Conservation (phyloP, 2,329 filamentous ascomycete species). For the Plectosphaerella sp. region DNA sequence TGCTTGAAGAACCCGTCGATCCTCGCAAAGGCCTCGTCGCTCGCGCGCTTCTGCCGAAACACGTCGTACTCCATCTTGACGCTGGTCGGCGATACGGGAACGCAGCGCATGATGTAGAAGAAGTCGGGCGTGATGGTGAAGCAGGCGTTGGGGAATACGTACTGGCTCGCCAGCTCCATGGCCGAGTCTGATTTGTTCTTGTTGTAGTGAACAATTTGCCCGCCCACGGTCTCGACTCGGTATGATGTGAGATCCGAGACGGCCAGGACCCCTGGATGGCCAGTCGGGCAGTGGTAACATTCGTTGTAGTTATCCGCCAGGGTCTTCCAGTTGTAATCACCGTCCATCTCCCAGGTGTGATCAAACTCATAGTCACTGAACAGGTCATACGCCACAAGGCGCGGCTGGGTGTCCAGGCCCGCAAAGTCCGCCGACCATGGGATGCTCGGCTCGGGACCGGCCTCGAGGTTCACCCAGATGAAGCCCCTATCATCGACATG, state of each 20-base stretch:
- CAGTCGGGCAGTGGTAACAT: conserved; percentile 59
- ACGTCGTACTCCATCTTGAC: conserved; percentile 46
- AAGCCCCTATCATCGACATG: conserved; percentile 50
- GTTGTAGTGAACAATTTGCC: conserved; percentile 45
- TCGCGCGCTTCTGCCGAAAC: conserved; percentile 41
- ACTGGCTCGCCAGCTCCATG: conserved; percentile 29
- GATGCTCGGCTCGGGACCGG: conserved; percentile 34
- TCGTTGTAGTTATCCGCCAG: conserved; percentile 62
- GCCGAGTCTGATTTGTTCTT: conserved; percentile 41
- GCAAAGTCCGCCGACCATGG: conserved; percentile 49
- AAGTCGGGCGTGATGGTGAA: conserved; percentile 37
- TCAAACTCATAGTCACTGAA: conserved; percentile 53
- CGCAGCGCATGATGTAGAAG: conserved; percentile 47
- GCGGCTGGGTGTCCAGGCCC: conserved; percentile 38
- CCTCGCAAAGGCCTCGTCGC: conserved; percentile 39
- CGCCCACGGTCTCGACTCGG: conserved; percentile 41
- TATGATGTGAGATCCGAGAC: conserved; percentile 55
- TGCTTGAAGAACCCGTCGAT: conserved; percentile 46
- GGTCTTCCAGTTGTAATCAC: conserved; percentile 57
- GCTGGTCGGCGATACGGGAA: conserved; percentile 36
- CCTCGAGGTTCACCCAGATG: conserved; percentile 55
- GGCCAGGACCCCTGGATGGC: conserved; percentile 52
- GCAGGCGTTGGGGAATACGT: conserved; percentile 32
- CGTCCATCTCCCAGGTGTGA: conserved; percentile 52
- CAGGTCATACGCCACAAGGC: conserved; percentile 36